Evolutionary conservation across 2,329 filamentous ascomycete species (phyloP).

Genomic region (Ophiostoma pallidulum): DNA sequence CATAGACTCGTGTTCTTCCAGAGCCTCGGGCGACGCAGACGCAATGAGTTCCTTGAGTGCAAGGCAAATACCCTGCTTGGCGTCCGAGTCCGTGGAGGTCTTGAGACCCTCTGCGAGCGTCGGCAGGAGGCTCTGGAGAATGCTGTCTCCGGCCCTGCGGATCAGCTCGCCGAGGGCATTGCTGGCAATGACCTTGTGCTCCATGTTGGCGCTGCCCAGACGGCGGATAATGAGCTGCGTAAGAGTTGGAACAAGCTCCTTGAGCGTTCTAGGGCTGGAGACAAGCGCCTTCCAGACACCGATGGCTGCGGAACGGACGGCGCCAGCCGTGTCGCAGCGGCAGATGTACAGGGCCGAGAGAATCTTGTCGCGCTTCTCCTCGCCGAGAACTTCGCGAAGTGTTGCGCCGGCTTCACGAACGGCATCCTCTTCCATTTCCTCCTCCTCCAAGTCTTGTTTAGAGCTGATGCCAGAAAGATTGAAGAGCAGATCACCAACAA

Average conservation of each 20-base stretch:
- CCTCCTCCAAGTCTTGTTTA: constrained; percentile 53
- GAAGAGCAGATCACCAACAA: constrained; percentile 94
- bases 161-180: constrained; percentile 96
- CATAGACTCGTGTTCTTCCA: constrained; percentile 91
- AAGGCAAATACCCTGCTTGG: constrained; percentile 95
- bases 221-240: constrained; percentile 91
- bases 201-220: constrained; percentile 91
- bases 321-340: constrained; percentile 87
- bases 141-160: constrained; percentile 89
- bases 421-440: constrained; percentile 66
- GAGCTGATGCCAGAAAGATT: constrained; percentile 91
- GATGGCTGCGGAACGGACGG: constrained; percentile 83
- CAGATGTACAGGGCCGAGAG: constrained; percentile 96
- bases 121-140: constrained; percentile 77
- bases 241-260: constrained; percentile 89
- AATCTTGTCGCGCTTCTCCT: constrained; percentile 94
- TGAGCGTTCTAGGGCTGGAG: constrained; percentile 80
- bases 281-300: constrained; percentile 96
- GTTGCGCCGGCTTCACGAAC: constrained; percentile 83
- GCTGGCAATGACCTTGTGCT: constrained; percentile 97
- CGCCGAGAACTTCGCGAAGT: constrained; percentile 86
- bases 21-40: constrained; percentile 75
- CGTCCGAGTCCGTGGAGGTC: constrained; percentile 79
- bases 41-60: constrained; percentile 88
- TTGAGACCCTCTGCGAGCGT: constrained; percentile 88